These are phyloP conservation scores for Rusavskia elegans DNA, from an alignment of 495 filamentous ascomycete species.

Conservation along the genomic window DNA sequence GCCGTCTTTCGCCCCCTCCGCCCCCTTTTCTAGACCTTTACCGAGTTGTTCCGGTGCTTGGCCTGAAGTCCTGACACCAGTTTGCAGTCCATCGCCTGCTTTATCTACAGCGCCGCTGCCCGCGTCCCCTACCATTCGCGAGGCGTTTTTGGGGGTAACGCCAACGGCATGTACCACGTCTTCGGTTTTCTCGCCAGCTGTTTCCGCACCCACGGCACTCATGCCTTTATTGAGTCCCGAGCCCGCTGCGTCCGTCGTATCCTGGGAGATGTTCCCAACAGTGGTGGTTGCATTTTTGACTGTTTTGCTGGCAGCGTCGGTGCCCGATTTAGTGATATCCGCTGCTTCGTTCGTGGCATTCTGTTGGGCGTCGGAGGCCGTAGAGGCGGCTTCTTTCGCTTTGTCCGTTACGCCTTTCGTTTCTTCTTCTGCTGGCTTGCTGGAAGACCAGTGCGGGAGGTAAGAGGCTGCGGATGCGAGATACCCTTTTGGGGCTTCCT, in stretches of 20 bases:
- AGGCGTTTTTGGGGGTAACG: slow-evolving; percentile 1
- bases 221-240: not conserved
- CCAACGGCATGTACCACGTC: not conserved
- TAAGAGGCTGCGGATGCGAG: not conserved
- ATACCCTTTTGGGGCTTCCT: not conserved
- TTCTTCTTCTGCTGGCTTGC: not conserved
- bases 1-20: not conserved
- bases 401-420: not conserved
- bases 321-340: not conserved
- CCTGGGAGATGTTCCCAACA: not conserved
- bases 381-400: not conserved
- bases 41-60: not conserved
- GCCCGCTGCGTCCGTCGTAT: not conserved
- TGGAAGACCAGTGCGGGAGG: not conserved
- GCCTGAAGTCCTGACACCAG: not conserved
- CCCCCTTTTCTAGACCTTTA: not conserved
- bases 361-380: not conserved
- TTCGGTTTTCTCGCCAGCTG: slow-evolving; percentile 2
- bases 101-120: slow-evolving; percentile 1
- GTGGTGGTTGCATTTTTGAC: not conserved
- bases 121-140: not conserved
- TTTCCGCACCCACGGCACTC: not conserved
- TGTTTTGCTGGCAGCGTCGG: not conserved
- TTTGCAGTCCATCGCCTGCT: not conserved
- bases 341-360: not conserved